A percentile compares a stretch with the other conserved stretches of the same genome.
Evolutionary conservation across 768 basidiomycete genomes (phyloP).

Genomic region (Fomitopsis serialis): DNA sequence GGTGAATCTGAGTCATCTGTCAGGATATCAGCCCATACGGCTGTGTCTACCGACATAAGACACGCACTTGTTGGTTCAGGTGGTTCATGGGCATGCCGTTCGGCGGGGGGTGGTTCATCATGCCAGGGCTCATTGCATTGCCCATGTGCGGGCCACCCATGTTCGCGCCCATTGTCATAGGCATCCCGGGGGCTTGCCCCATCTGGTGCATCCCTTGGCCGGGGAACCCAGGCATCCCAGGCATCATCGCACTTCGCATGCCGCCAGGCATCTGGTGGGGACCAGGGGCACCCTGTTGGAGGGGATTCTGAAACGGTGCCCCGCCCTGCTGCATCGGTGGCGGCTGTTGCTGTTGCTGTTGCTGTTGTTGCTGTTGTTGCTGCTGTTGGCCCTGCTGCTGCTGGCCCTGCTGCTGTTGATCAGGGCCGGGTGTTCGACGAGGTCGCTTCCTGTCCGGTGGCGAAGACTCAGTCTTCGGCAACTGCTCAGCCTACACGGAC

Average conservation of each 20-base stretch:
- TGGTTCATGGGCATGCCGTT: conserved; percentile 34
- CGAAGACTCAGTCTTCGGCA: conserved; percentile 26
- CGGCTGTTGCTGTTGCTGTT: conserved; percentile 22
- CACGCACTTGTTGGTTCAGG: conserved; percentile 24
- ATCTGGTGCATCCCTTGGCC: conserved; percentile 24
- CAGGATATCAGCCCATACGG: background rate
- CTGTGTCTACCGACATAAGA: background rate
- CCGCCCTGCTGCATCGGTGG: conserved; percentile 21
- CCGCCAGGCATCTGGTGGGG: conserved; percentile 37
- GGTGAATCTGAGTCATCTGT: conserved; percentile 1
- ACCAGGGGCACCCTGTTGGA: conserved; percentile 22
- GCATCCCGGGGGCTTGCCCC: conserved; percentile 24
- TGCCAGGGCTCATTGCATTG: conserved; percentile 29
- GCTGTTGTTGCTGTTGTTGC: conserved; percentile 29
- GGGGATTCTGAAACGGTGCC: conserved; percentile 25
- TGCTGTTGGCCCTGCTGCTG: conserved; percentile 15
- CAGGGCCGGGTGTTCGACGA: conserved; percentile 19
- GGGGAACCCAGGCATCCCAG: conserved; percentile 20
- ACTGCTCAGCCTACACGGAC: conserved; percentile 19
- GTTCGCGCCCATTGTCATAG: conserved; percentile 26
- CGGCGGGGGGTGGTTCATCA: conserved; percentile 32
- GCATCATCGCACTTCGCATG: conserved; percentile 31
- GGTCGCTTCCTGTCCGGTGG: conserved; percentile 27
- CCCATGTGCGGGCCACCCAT: conserved; percentile 29
- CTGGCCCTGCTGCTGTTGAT: conserved; percentile 22